These are phyloP conservation scores for Hygrophila difformis DNA, from an alignment of 257 asterid genomes.

Conservation along the genomic window DNA sequence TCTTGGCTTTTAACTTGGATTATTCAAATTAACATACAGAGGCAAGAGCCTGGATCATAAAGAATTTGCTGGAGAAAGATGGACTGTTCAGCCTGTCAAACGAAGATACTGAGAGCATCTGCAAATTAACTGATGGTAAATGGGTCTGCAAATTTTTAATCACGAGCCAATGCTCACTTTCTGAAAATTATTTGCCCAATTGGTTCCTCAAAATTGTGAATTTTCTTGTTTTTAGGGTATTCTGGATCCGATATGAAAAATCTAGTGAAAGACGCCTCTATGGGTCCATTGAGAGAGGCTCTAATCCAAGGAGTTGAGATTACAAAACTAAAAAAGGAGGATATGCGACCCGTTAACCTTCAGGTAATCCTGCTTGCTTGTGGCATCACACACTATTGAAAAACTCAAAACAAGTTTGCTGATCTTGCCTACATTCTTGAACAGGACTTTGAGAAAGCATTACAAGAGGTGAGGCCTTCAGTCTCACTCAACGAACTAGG, in stretches of 20 bases:
- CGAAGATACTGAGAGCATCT: slow-evolving; percentile 63
- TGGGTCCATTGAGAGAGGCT: slow-evolving; percentile 98
- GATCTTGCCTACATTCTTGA: slow-evolving; percentile 8
- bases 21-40: slow-evolving; percentile 39
- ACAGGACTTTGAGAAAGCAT: slow-evolving; percentile 81
- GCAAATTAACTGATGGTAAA: slow-evolving; percentile 79
- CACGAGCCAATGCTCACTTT: no score
- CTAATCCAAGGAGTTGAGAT: slow-evolving; percentile 70
- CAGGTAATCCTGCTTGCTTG: slow-evolving; percentile 41
- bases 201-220: slow-evolving; percentile 1
- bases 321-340: slow-evolving; percentile 82
- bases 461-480: slow-evolving; percentile 93
- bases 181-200: slow-evolving; percentile 12
- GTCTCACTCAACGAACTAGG: slow-evolving; percentile 83
- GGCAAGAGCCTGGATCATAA: slow-evolving; percentile 92
- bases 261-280: slow-evolving; percentile 96
- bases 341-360: slow-evolving; percentile 74
- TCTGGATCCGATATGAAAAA: slow-evolving; percentile 99
- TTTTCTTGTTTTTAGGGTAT: slow-evolving; percentile 47
- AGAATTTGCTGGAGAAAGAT: slow-evolving; percentile 78
- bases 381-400: no score
- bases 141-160: no score
- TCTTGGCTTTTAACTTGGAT: slow-evolving; percentile 3
- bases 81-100: slow-evolving; percentile 65
- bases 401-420: background rate